Evolutionary conservation across 2,329 filamentous ascomycete genomes (phyloP).

Genomic region (Diatrype stigma): DNA sequence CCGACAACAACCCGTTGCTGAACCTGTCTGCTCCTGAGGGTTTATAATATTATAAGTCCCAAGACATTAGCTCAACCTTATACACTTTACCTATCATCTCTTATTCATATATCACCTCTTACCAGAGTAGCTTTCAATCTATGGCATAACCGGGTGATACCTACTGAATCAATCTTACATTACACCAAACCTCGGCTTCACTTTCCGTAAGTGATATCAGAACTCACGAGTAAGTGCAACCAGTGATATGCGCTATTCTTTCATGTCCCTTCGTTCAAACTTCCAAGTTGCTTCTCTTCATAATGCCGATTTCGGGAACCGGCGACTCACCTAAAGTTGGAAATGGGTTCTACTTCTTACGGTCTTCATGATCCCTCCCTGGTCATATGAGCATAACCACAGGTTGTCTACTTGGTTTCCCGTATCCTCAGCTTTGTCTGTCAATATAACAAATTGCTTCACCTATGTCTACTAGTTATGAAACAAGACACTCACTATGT

Average conservation of each 20-base stretch:
- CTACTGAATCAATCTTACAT: too few species aligned
- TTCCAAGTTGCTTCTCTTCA: not conserved
- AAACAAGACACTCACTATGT: slow-evolving; percentile 21
- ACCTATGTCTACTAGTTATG: not conserved
- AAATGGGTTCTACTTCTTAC: not conserved
- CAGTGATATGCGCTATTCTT: not conserved
- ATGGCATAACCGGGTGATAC: not conserved
- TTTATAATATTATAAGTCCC: too few species aligned
- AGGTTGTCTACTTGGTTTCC: too few species aligned
- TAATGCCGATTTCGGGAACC: not conserved
- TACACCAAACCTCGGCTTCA: too few species aligned
- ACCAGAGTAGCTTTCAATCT: not conserved
- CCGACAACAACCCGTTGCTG: too few species aligned
- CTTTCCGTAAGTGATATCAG: too few species aligned
- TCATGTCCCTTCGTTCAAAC: not conserved
- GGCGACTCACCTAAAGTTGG: not conserved
- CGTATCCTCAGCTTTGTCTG: too few species aligned
- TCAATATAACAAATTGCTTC: not conserved
- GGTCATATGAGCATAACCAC: too few species aligned
- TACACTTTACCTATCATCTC: not conserved
- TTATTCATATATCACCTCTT: not conserved
- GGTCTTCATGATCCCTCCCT: not conserved
- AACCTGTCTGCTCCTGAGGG: too few species aligned
- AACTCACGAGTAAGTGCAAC: not conserved
- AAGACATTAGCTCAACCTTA: not conserved